Percentiles rank a stretch among this genome's conserved stretches.
These are phyloP conservation scores for Taxawa tesnikishii DNA, from an alignment of 2,329 filamentous ascomycete species.

Conservation along the genomic window DNA sequence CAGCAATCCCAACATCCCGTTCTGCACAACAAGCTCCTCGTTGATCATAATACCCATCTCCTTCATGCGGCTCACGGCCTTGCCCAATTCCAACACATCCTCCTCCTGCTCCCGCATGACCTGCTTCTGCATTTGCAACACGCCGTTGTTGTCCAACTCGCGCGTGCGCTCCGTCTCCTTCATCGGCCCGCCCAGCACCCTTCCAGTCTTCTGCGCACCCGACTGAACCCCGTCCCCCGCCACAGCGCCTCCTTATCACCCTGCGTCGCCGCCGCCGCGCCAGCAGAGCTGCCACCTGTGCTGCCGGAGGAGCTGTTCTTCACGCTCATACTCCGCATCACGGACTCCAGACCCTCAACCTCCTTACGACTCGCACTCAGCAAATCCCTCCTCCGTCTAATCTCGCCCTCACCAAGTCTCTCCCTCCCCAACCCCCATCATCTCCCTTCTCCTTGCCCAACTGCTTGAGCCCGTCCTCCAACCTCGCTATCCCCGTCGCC, in stretches of 20 bases:
- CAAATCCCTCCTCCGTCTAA: slow-evolving; percentile 58
- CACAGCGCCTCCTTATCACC: slow-evolving; percentile 22
- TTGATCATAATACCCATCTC: slow-evolving; percentile 70
- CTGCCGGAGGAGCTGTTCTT: slow-evolving; percentile 25
- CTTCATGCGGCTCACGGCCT: slow-evolving; percentile 59
- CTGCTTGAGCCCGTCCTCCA: slow-evolving; percentile 51
- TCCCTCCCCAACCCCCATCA: slow-evolving; percentile 23
- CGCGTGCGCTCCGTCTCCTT: slow-evolving; percentile 63
- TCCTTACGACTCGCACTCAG: slow-evolving; percentile 59
- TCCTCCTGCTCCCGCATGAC: slow-evolving; percentile 66
- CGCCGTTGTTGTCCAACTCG: slow-evolving; percentile 63
- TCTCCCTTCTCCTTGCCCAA: slow-evolving; percentile 22
- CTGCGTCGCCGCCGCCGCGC: slow-evolving; percentile 20
- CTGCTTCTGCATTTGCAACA: slow-evolving; percentile 60
- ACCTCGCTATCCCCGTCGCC: slow-evolving; percentile 47
- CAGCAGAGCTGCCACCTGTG: slow-evolving; percentile 13
- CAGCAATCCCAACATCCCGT: slow-evolving; percentile 54
- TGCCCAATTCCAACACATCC: slow-evolving; percentile 55
- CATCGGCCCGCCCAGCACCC: slow-evolving; percentile 61
- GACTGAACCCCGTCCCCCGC: slow-evolving; percentile 14
- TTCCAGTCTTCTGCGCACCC: slow-evolving; percentile 30
- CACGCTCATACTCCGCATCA: slow-evolving; percentile 52
- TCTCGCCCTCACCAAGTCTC: slow-evolving; percentile 59
- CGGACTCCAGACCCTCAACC: slow-evolving; percentile 60
- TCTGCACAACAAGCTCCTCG: slow-evolving; percentile 60